Evolutionary conservation across 2,329 filamentous ascomycete genomes (phyloP), one percentile per base, ranked within the genome.

Genomic region (Calonectria hawksworthii): DNA sequence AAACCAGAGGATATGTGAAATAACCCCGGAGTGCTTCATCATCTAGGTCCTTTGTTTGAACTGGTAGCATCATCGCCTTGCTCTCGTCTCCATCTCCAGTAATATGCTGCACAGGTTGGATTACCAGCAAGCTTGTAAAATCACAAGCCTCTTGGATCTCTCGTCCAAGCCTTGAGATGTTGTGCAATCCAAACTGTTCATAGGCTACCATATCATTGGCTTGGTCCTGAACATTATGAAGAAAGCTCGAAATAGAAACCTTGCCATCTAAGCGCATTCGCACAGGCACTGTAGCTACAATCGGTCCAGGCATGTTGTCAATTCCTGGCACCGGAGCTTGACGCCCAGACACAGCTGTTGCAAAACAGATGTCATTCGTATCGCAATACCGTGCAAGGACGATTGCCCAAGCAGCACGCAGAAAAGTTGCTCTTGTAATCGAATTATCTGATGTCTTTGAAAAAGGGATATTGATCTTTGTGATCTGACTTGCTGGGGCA

Each of bases 381-480:
- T 74, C 89, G 16, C 2, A 86, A 79, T 75, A 92, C 92, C 8
- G 84, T 83, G 23, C 86, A 83, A 4, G 92, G 2, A 93, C 79
- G 69, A 89, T 87, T 9, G 87, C 86, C 78, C 89, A 86, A 0
- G 91, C 90, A 36, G 88, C 87, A 0, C 75, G 73, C 13, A 81
- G n/a, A 26, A 79, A 13, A 0, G 63, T 80, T 1, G 79, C 50
- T 4, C 65, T 64, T 1, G 77, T 78, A 6, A 75, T 67, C 30
- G 34, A 51, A 9, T n/a, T 51, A 36, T 59, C 41, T 21, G 26
- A 34, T 0, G 54, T 64, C 59, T 30, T 41, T 11, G 36, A 18
- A 41, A 59, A 47, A 5, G 41, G 0, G 9, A 54, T 56, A 18
- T 47, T 65, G 9, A 54, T 14, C 2, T 69, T 23, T 28, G 26